phyloP scores from a whole-genome alignment of 805 yeast species.

The Ogataea pilisensis region DNA sequence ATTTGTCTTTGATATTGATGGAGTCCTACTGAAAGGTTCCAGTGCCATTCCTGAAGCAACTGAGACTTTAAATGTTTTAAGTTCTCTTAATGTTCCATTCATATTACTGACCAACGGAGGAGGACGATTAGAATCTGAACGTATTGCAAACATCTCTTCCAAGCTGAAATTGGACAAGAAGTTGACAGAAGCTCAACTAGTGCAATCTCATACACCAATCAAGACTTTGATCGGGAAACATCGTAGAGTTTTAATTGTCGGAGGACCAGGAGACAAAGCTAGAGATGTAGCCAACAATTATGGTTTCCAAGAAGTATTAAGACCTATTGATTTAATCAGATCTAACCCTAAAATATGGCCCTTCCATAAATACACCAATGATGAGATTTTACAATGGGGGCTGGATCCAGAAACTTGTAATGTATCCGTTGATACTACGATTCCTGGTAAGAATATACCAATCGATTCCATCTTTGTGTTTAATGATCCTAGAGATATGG shows the following conservation, averaged over 20 bases:
- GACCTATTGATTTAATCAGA: constrained; percentile 66
- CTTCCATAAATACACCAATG: constrained; percentile 49
- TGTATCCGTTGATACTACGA: constrained; percentile 25
- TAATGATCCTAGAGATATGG: constrained; percentile 87
- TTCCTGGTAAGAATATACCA: constrained; percentile 31
- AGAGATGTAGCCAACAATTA: constrained; percentile 68
- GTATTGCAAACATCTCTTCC: constrained; percentile 50
- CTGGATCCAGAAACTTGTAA: constrained; percentile 27
- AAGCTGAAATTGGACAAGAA: constrained; percentile 36
- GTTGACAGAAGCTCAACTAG: constrained; percentile 59
- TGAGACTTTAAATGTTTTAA: constrained; percentile 44
- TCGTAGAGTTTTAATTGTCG: constrained; percentile 71
- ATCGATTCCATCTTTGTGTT: constrained; percentile 79
- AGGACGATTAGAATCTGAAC: constrained; percentile 61
- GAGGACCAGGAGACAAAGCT: constrained; percentile 76
- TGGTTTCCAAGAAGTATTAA: constrained; percentile 73
- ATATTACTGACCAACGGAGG: constrained; percentile 91
- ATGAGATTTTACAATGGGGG: constrained; percentile 42
- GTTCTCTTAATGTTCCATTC: constrained; percentile 60
- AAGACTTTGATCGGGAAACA: constrained; percentile 50
- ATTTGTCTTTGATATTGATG: constrained; percentile 61
- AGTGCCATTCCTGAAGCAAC: constrained; percentile 63
- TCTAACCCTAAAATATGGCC: constrained; percentile 64
- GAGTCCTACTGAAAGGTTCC: constrained; percentile 76
- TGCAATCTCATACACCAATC: constrained; percentile 88